Evolutionary conservation across 2,329 filamentous ascomycete species (phyloP), one percentile per base, ranked within the genome.

Genomic region (Volutella citrinella): DNA sequence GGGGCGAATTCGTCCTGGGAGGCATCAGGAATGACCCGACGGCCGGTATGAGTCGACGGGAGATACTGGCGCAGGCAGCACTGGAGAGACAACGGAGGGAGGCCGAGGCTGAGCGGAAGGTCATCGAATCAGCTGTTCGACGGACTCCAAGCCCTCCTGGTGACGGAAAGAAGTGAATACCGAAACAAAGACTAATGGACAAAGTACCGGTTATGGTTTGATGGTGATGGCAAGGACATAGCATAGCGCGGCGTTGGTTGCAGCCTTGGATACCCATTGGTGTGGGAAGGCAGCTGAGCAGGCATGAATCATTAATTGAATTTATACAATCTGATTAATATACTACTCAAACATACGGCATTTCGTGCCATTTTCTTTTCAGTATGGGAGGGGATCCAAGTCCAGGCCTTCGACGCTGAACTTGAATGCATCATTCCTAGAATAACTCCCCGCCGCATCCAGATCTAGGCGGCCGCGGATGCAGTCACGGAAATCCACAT

Each of bases 401-500:
- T 80, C 70, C 42, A 82, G 51, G 0, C 78, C 79, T 31, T 72
- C 62, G 5, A 82, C 78, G 0, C 67, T 72, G 18, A 82, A 67
- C 51, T 71, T 74, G 60, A 83, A 82, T 5, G 74, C 68, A 56
- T 83, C 79, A 41, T 77, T 80, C 34, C 88, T 74, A 4, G 87
- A 90, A 60, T 95, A 95, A 55, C 84, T 89, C 0, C 90, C 90
- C 3, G 80, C 87, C 22, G 87, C 80, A 65, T 95, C 90, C 28
- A 95, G 59, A 58, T 95, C 89, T 45, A 95, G 59, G 32, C 87
- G 69, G 0, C 89, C 90, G 9, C 87, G 72, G 46, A 89, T 77
- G 50, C 90, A 95, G 47, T 95, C 88, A 29, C 94, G 85, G 52
- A 96, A 83, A 54, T 96, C 88, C 5, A 90, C 82, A 45, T 93